A percentile compares a stretch with the other conserved stretches of the same genome.
Evolutionary conservation across 352 stramenopile genomes (phyloP).

Genomic region (Phytophthora sansomeana): DNA sequence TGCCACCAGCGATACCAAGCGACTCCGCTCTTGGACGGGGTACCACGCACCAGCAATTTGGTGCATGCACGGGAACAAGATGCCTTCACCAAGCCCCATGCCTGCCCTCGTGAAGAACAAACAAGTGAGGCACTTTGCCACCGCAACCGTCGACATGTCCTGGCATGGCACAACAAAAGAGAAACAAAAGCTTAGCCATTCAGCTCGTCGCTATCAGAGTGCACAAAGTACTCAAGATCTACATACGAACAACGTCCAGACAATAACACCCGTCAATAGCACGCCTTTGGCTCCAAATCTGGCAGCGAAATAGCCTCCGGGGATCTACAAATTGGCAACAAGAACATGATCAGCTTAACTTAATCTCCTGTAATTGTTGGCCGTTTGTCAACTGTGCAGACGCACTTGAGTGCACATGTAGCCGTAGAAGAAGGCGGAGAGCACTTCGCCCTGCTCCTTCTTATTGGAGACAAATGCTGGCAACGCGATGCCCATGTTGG

Average conservation of each 20-base stretch:
- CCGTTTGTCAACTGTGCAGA: not conserved
- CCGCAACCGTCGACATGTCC: conserved; percentile 79
- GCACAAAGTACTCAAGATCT: not conserved
- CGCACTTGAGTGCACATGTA: conserved; percentile 87
- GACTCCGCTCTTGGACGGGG: conserved; percentile 81
- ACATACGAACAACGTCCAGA: conserved; percentile 86
- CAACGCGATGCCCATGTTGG: conserved; percentile 89
- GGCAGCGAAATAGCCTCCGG: conserved; percentile 76
- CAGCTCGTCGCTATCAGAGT: not conserved
- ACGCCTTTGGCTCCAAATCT: conserved; percentile 80
- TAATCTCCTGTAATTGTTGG: not conserved
- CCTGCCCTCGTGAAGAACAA: conserved; percentile 80
- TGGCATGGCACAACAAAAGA: conserved; percentile 20
- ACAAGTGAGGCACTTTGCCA: conserved; percentile 64
- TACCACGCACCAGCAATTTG: conserved; percentile 88
- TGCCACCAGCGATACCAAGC: conserved; percentile 78
- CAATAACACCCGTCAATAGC: conserved; percentile 74
- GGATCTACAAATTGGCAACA: conserved; percentile 50
- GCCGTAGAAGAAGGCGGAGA: conserved; percentile 90
- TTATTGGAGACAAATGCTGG: conserved; percentile 80
- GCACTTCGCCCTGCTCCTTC: conserved; percentile 78
- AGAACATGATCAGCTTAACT: conserved; percentile 2
- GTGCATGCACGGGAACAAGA: conserved; percentile 91
- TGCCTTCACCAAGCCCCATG: conserved; percentile 89
- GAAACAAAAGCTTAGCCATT: not conserved